Evolutionary conservation across 768 basidiomycete genomes (phyloP), one percentile per base, ranked within the genome.

Genomic region (Exidia glandulosa): DNA sequence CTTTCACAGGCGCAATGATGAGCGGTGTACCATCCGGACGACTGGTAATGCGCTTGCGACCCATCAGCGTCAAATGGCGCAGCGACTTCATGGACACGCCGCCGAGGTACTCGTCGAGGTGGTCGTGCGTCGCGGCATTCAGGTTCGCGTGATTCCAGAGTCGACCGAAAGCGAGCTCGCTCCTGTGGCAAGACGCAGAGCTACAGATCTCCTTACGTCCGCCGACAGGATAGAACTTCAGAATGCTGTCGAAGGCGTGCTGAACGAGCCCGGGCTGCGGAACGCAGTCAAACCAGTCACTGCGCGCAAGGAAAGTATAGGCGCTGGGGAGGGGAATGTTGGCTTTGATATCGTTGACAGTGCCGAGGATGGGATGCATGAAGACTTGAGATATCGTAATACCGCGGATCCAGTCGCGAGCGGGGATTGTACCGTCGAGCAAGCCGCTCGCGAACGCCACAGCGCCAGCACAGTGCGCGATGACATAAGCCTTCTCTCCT

Each of bases 291-390:
- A 59, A 59, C 16, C 29, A 59, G 30, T 16, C 31, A n/a, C 29
- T n/a, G 41, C 58, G 29, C 23, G 48, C 31, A 16, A 45, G 31
- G 25, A 32, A 12, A 13, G 19, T n/a, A n/a, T 48, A 59, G 37
- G 50, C 16, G 9, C 27, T 12, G 14, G 58, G 32, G 4, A 48
- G 41, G 14, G 41, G 58, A 23, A 59, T 25, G 10, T 27, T 45
- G 3, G 58, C 41, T 29, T 50, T 59, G 41, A 50, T 32, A 29
- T 25, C 16, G 58, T 59, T 59, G 27, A 59, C 58, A 23, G 30
- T 6, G 5, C 25, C 58, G 13, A 59, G 37, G 14, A 59, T 48
- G 14, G 58, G 58, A 25, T 59, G 58, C 58, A 59, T 59, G 58
- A 32, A 48, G 33, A 59, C 58, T 7, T 59, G 27, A 4, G 58